Base-by-base conservation (phyloP, 2,329 filamentous ascomycete species). In the Tolypocladium album region DNA sequence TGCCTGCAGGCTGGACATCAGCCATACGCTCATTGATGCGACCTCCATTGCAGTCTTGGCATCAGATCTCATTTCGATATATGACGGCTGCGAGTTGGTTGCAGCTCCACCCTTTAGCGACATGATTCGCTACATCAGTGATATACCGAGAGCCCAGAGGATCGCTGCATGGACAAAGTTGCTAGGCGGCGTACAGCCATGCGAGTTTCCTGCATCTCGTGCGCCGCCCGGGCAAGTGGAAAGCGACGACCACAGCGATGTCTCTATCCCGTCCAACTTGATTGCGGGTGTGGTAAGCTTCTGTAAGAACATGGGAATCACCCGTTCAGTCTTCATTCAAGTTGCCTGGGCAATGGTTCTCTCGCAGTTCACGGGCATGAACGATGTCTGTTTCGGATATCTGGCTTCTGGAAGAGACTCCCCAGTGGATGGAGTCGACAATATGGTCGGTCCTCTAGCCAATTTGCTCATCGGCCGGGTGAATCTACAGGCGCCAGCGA, bases 401-500 rank as follows among this genome's bases (percentile, higher is more conserved):
- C 74, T 83, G 0, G 68, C 80, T 4, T 80, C 79, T 0, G 82
- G 82, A 1, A 74, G 82, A 17, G 81, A 84, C 61, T 73, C 78
- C 4, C 75, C 79, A 1, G 70, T 85, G 0, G 69, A 73, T 2
- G 74, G 76, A 0, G 77, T 83, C 13, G 72, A 78, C 2, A 71
- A 77, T 3, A 76, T 80, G 1, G 74, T 80, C 13, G 82, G 82
- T 0, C 73, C 76, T 12, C 79, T 83, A 56, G 79, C 84, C 61
- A 82, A 82, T 59, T 82, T 83, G 76, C 73, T 84, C 3, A 77
- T 81, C 55, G 82, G 76, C 61, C 75, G 77, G 7, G 70, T 82
- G 4, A 66, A 71, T 59, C 64, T 79, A 34, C 34, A 27, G 47
- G 45, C 42, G 60, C 69, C 56, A 59, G 45, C 53, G 52, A 57